A percentile compares a stretch with the other conserved stretches of the same genome.
These are phyloP conservation scores for Deinandra increscens DNA, from an alignment of 129 eudicot species.

Conservation along the genomic window DNA sequence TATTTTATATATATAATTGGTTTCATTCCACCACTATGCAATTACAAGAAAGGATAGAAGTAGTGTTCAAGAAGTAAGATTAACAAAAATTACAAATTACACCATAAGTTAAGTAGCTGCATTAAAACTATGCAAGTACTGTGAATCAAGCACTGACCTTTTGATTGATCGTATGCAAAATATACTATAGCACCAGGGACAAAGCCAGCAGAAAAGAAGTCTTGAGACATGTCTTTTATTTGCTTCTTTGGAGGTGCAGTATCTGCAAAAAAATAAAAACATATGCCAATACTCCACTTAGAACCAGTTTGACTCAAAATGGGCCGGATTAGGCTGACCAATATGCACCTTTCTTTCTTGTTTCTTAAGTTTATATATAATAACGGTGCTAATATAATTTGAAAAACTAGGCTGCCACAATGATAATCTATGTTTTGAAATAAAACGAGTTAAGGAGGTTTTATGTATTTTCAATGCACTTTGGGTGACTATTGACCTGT, in stretches of 20 bases:
- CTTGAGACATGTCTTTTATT: constrained; percentile 63
- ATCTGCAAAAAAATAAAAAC: constrained; percentile 32
- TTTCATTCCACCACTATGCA: constrained; percentile 1
- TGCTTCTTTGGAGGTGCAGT: constrained; percentile 96
- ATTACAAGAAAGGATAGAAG: background rate
- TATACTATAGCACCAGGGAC: constrained; percentile 91
- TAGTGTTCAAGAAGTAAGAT: background rate
- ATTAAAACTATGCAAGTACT: background rate
- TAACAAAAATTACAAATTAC: background rate
- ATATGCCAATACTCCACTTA: background rate
- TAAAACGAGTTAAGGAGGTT: background rate
- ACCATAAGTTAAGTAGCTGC: background rate
- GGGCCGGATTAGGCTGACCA: background rate
- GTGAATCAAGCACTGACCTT: constrained; percentile 44
- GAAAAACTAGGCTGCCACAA: background rate
- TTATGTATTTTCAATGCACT: background rate
- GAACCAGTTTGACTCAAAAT: constrained; percentile 6
- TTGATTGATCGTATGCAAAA: constrained; percentile 66
- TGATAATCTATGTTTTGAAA: background rate
- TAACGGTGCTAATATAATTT: background rate
- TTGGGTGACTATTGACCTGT: background rate
- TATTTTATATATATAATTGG: background rate
- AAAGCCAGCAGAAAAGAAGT: constrained; percentile 81
- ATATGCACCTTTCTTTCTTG: background rate
- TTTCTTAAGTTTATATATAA: background rate